Percentiles rank a stretch among this genome's conserved stretches.
phyloP scores from a whole-genome alignment of 2,329 filamentous ascomycete species.

The Rhynchosporium secalis region DNA sequence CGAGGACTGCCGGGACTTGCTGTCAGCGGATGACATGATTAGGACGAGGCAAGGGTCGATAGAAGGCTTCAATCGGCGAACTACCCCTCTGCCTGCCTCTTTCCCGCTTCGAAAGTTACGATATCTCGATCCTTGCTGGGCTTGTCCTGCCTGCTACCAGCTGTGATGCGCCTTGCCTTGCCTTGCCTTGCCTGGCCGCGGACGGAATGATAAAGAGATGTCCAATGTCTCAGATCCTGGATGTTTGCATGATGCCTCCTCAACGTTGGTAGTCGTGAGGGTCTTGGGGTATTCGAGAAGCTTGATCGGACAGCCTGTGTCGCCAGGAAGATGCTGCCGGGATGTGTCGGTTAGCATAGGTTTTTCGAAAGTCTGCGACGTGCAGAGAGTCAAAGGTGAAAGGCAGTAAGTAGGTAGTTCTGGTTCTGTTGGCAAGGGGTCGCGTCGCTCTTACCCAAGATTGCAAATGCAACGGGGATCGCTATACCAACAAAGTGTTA shows the following conservation, averaged over 20 bases:
- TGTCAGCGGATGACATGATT: constrained; percentile 62
- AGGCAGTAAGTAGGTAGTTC: background rate
- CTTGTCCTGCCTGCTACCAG: background rate
- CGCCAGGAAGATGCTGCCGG: constrained; percentile 25
- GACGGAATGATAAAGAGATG: constrained; percentile 31
- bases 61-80: constrained; percentile 25
- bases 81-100: background rate
- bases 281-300: constrained; percentile 12
- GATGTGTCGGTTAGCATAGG: constrained; percentile 32
- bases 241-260: constrained; percentile 36
- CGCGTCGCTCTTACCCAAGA: too few relatives aligned
- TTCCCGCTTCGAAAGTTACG: constrained; percentile 9
- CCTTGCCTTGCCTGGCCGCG: constrained; percentile 30
- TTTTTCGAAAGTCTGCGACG: constrained; percentile 30
- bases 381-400: constrained; percentile 17
- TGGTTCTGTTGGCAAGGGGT: background rate
- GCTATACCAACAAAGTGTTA: too few relatives aligned
- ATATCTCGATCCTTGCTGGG: constrained; percentile 21
- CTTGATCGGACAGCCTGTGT: constrained; percentile 13
- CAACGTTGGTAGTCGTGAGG: constrained; percentile 20
- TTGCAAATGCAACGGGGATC: too few relatives aligned
- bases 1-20: constrained; percentile 74
- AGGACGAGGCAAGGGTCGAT: constrained; percentile 14
- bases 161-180: constrained; percentile 33
- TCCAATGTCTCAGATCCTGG: constrained; percentile 34